Percentiles rank a stretch among this genome's conserved stretches.
These are phyloP conservation scores for Magnusiomyces sp. DNA, from an alignment of 1,139 yeast genomes.

Conservation along the genomic window DNA sequence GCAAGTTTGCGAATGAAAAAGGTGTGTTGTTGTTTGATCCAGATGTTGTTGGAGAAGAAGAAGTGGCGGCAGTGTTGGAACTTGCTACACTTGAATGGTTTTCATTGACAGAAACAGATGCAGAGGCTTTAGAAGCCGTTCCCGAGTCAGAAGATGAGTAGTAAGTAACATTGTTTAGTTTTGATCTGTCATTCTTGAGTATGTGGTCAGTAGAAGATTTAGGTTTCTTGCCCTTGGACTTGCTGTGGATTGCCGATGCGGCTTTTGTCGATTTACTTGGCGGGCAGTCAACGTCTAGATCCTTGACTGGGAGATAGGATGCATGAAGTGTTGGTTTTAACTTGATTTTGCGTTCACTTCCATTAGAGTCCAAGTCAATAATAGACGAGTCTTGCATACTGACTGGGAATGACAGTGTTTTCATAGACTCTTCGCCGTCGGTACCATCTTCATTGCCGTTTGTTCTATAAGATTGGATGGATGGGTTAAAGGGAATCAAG, in stretches of 20 bases:
- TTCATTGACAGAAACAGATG: not conserved
- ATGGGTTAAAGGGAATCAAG: constrained; percentile 12
- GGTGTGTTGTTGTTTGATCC: not conserved
- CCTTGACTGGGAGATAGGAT: not conserved
- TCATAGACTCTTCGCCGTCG: not conserved
- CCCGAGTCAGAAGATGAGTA: too few species aligned
- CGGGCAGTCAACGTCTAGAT: constrained; percentile 2
- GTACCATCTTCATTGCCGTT: not conserved
- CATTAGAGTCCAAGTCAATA: too few species aligned
- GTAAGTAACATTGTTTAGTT: too few species aligned
- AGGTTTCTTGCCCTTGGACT: too few species aligned
- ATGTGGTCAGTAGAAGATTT: too few species aligned
- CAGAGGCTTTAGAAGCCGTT: not conserved
- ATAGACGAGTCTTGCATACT: too few species aligned
- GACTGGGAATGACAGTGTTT: too few species aligned
- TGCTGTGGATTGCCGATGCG: too few species aligned
- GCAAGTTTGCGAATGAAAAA: too few species aligned
- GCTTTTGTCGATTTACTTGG: not conserved
- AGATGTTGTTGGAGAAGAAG: not conserved
- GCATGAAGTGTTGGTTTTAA: not conserved
- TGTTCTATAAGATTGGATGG: constrained; percentile 2
- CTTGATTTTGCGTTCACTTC: too few species aligned
- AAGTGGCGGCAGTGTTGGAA: not conserved
- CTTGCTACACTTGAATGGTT: not conserved
- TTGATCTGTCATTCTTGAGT: too few species aligned